Evolutionary conservation across 208 protist species (phyloP).

Genomic region (Porcisia deanei): DNA sequence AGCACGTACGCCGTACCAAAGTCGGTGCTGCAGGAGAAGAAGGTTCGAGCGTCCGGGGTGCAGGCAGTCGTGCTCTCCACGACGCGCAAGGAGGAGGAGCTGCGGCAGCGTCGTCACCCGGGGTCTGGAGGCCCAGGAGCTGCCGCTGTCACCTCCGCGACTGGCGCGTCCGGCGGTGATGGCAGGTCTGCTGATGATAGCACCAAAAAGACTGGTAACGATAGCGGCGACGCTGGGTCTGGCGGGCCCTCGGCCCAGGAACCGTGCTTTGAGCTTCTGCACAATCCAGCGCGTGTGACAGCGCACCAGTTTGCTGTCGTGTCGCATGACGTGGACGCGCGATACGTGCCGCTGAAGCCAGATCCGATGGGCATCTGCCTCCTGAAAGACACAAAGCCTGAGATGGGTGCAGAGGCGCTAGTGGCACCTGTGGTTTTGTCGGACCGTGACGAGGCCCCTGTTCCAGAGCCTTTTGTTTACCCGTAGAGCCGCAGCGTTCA

Average conservation of each 20-base stretch:
- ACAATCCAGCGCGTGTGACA: conserved; percentile 84
- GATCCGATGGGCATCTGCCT: conserved; percentile 77
- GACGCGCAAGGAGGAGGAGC: conserved; percentile 85
- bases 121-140: conserved; percentile 10
- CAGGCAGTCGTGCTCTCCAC: conserved; percentile 86
- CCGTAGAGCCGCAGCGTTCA: conserved; percentile 39
- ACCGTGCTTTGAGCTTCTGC: conserved; percentile 57
- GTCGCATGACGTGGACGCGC: conserved; percentile 64
- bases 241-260: conserved; percentile 41
- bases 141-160: neutral
- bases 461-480: conserved; percentile 82
- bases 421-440: conserved; percentile 50
- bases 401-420: conserved; percentile 49
- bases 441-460: conserved; percentile 54
- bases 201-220: conserved; percentile 12
- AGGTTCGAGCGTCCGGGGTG: conserved; percentile 61
- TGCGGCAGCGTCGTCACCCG: conserved; percentile 59
- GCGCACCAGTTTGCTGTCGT: conserved; percentile 72
- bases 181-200: neutral
- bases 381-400: conserved; percentile 70
- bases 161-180: conserved; percentile 1
- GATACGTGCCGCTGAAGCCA: conserved; percentile 78
- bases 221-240: conserved; percentile 1
- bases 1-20: conserved; percentile 93
- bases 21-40: conserved; percentile 87